These are phyloP conservation scores for Globisporangium canariense DNA, from an alignment of 352 stramenopile species.

Conservation along the genomic window DNA sequence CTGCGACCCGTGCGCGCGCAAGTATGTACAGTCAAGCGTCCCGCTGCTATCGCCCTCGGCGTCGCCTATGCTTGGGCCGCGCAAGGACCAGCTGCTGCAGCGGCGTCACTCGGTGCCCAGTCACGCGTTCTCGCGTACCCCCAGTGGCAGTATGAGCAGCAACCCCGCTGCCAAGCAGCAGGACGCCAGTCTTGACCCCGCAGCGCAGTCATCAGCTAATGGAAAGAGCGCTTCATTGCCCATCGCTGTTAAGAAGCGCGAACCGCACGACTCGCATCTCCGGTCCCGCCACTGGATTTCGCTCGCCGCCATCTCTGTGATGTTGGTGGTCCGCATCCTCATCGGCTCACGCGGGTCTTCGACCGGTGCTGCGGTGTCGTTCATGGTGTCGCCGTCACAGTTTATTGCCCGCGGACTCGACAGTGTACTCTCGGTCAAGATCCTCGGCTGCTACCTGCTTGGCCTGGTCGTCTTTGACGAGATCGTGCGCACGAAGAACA, in stretches of 20 bases:
- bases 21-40: slow-evolving; percentile 44
- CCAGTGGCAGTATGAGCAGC: neutral
- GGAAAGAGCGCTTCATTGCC: neutral
- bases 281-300: slow-evolving; percentile 54
- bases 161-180: neutral
- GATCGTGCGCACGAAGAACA: slow-evolving; percentile 20
- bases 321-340: slow-evolving; percentile 39
- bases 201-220: neutral
- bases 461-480: slow-evolving; percentile 59
- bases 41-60: slow-evolving; percentile 24
- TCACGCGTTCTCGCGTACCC: slow-evolving; percentile 2
- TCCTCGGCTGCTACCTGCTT: slow-evolving; percentile 46
- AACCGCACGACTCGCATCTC: slow-evolving; percentile 38
- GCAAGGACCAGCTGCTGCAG: slow-evolving; percentile 12
- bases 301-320: slow-evolving; percentile 23
- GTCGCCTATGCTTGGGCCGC: slow-evolving; percentile 24
- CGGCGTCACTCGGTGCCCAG: slow-evolving; percentile 20
- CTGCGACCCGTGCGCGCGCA: slow-evolving; percentile 67
- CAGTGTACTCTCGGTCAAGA: slow-evolving; percentile 45
- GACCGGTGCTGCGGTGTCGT: neutral
- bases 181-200: neutral
- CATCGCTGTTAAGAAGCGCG: neutral
- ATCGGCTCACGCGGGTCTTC: slow-evolving; percentile 3
- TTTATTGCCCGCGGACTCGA: slow-evolving; percentile 36
- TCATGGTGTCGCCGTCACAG: slow-evolving; percentile 1